Base-by-base conservation (phyloP, 2,329 filamentous ascomycete genomes). In the Amauroascus niger region DNA sequence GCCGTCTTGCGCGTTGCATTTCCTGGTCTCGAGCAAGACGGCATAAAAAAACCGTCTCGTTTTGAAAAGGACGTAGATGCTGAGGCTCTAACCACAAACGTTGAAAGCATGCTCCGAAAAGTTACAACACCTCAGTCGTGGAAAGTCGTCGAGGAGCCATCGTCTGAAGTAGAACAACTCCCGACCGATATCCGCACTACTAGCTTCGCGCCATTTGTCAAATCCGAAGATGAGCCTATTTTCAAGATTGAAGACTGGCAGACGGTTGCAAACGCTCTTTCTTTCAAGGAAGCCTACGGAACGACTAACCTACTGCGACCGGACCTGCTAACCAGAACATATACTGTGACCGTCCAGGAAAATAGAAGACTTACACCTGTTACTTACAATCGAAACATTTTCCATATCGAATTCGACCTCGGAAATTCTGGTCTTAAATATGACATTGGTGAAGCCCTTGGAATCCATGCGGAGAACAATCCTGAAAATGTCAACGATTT, bases 361-460 rank as follows among this genome's bases (percentile, higher is more conserved):
- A 96, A 95, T 74, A 87, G 93, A 58, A 83, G 93, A 59, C 80
- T 98, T 53, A 98, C 93, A 0, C 93, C 93, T 2, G 64, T 72
- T 22, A 86, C 83, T 30, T 98, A 98, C 67, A 90, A 97, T 71
- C 88, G 93, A 63, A 96, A 98, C 78, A 97, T 98, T 71, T 98
- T 98, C 84, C 93, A 98, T 75, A 97, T 98, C 58, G 93, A 98
- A 73, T 98, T 98, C 65, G 93, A 97, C 66, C 81, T 98, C 22
- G 91, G 91, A 57, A 74, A 84, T 64, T 95, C 91, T 32, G 91
- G 90, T 37, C 82, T 98, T 59, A 95, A 82, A 40, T 98, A 98
- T 74, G 88, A 95, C 67, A 97, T 98, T 64, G 93, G 93, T 54
- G 93, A 98, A 74, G 93, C 93, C 45, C 83, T 98, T 16, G 93